These are phyloP conservation scores for Colletotrichum tofieldiae DNA, from an alignment of 2,329 filamentous ascomycete species.

Conservation along the genomic window DNA sequence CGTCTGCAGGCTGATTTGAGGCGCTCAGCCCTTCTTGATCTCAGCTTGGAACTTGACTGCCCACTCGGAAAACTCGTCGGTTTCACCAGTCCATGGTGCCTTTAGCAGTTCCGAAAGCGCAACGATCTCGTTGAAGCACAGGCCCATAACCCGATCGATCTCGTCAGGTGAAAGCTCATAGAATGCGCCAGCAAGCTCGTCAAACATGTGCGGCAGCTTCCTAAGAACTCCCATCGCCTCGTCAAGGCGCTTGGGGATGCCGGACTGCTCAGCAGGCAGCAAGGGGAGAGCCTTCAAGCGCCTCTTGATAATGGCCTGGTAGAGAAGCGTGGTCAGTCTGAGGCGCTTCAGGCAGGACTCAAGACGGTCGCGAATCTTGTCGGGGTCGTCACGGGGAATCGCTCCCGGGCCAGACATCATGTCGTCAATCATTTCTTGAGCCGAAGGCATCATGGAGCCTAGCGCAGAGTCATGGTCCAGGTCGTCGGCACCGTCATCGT, in stretches of 20 bases:
- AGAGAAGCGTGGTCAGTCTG: slow-evolving; percentile 78
- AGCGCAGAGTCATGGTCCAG: slow-evolving; percentile 58
- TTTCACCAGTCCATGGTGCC: slow-evolving; percentile 73
- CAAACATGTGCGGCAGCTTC: slow-evolving; percentile 76
- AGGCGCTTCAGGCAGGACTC: slow-evolving; percentile 76
- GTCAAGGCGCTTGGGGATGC: slow-evolving; percentile 65
- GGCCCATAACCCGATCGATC: slow-evolving; percentile 72
- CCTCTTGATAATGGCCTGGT: slow-evolving; percentile 79
- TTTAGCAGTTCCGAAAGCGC: slow-evolving; percentile 69
- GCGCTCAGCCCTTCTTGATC: slow-evolving; percentile 60
- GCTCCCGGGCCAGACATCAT: slow-evolving; percentile 75
- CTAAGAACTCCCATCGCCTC: slow-evolving; percentile 70
- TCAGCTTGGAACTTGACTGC: slow-evolving; percentile 70
- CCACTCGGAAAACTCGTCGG: slow-evolving; percentile 87
- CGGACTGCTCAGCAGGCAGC: slow-evolving; percentile 53
- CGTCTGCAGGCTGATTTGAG: not conserved
- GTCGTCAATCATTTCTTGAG: slow-evolving; percentile 76
- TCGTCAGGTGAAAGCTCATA: slow-evolving; percentile 76
- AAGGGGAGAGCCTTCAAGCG: slow-evolving; percentile 73
- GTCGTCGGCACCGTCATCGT: slow-evolving; percentile 60
- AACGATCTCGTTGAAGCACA: slow-evolving; percentile 74
- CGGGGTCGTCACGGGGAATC: slow-evolving; percentile 76
- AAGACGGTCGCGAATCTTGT: slow-evolving; percentile 76
- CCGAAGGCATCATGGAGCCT: slow-evolving; percentile 49
- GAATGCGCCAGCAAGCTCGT: slow-evolving; percentile 79